Conservation (phyloP, 176 grass and related monocot genomes). For the Eleusine coracana region DNA sequence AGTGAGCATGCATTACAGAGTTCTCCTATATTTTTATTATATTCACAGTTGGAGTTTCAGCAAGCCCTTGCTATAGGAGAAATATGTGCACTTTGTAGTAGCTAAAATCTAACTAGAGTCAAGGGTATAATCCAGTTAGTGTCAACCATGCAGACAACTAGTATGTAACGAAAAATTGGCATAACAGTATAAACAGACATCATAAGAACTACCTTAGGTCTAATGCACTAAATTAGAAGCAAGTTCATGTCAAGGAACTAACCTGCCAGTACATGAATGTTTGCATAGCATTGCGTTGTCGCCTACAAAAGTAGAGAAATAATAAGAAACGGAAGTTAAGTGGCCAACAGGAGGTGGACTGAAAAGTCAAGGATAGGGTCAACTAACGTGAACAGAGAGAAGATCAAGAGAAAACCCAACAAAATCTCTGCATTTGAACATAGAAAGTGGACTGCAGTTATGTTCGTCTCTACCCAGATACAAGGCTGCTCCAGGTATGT, state of each 20-base stretch:
- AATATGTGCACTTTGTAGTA: neutral
- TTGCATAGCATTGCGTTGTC: slow-evolving; percentile 84
- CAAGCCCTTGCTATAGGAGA: neutral
- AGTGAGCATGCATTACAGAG: neutral
- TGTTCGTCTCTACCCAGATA: slow-evolving; percentile 78
- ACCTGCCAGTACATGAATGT: slow-evolving; percentile 99
- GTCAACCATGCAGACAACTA: neutral
- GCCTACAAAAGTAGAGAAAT: slow-evolving; percentile 62
- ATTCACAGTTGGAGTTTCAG: slow-evolving; percentile 11
- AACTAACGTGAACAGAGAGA: slow-evolving; percentile 95
- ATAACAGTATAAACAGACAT: neutral
- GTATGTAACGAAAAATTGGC: slow-evolving; percentile 30
- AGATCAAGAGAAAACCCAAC: slow-evolving; percentile 80
- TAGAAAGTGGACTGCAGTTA: slow-evolving; percentile 65
- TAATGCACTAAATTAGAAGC: neutral
- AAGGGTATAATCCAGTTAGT: slow-evolving; percentile 13
- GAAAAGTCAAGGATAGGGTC: slow-evolving; percentile 33
- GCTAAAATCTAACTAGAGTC: neutral
- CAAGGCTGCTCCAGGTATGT: slow-evolving; percentile 89
- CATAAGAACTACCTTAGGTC: neutral
- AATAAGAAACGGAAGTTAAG: slow-evolving; percentile 29
- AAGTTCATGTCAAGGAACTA: slow-evolving; percentile 27
- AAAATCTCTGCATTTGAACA: slow-evolving; percentile 88
- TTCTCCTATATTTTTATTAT: neutral
- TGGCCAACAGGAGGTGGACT: slow-evolving; percentile 11